phyloP scores from a whole-genome alignment of 176 grass and related monocot genomes.

The Ensete ventricosum region DNA sequence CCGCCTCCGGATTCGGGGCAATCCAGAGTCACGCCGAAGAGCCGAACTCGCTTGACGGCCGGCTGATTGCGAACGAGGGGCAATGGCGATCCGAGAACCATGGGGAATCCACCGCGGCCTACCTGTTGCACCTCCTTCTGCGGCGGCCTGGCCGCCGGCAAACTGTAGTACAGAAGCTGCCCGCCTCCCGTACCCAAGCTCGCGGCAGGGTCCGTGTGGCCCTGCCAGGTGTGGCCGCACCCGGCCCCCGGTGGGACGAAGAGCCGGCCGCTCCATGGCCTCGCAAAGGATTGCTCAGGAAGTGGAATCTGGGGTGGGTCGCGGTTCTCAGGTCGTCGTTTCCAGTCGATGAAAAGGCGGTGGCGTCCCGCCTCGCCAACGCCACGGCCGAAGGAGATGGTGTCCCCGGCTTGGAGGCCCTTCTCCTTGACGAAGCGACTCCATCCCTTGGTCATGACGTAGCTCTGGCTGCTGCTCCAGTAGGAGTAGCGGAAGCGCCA shows the following conservation, averaged over 20 bases:
- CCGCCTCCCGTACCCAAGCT: neutral
- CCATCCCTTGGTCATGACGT: constrained; percentile 98
- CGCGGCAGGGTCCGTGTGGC: neutral
- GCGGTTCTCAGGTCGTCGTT: constrained; percentile 34
- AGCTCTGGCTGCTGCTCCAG: constrained; percentile 99
- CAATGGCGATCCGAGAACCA: constrained; percentile 47
- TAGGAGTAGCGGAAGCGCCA: constrained; percentile 98
- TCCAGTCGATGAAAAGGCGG: constrained; percentile 84
- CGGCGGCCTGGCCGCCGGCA: constrained; percentile 10
- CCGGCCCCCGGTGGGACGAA: constrained; percentile 13
- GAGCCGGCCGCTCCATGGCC: constrained; percentile 19
- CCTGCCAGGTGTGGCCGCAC: constrained; percentile 15
- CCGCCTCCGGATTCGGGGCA: constrained; percentile 17
- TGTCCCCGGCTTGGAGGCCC: constrained; percentile 73
- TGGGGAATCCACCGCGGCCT: constrained; percentile 13
- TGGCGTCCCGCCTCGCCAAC: constrained; percentile 27
- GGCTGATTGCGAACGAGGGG: constrained; percentile 28
- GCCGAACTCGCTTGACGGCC: constrained; percentile 42
- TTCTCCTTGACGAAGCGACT: constrained; percentile 98
- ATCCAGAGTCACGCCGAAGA: constrained; percentile 84
- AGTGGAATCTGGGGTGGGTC: constrained; percentile 22
- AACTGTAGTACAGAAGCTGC: neutral
- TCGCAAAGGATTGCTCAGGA: constrained; percentile 7
- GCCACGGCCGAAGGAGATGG: constrained; percentile 55
- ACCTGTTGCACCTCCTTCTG: constrained; percentile 30